phyloP scores from a whole-genome alignment of 1,139 yeast species.

The Blastobotrys persicus region DNA sequence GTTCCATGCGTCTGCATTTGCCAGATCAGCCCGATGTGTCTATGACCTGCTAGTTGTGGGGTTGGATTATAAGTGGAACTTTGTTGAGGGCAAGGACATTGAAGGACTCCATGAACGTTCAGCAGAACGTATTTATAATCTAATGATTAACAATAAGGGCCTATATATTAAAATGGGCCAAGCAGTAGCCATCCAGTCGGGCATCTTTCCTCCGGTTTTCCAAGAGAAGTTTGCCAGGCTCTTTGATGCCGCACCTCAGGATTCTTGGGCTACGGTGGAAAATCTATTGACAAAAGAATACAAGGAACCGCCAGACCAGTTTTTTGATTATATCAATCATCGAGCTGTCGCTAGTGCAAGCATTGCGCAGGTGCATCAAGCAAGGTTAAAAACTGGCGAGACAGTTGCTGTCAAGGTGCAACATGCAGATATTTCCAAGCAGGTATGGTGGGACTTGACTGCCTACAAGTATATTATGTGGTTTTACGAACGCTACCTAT shows the following conservation, averaged over 20 bases:
- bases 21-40: conserved; percentile 54
- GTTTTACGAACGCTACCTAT: conserved; percentile 52
- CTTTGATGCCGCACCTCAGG: conserved; percentile 71
- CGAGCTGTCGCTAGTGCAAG: conserved; percentile 68
- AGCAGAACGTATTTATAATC: conserved; percentile 52
- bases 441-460: conserved; percentile 55
- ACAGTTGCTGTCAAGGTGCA: conserved; percentile 69
- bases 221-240: conserved; percentile 54
- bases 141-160: conserved; percentile 62
- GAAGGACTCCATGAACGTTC: conserved; percentile 58
- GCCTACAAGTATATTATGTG: conserved; percentile 55
- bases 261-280: conserved; percentile 57
- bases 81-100: conserved; percentile 44
- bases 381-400: conserved; percentile 49
- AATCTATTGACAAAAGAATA: conserved; percentile 45
- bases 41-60: conserved; percentile 53
- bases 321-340: conserved; percentile 50
- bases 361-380: conserved; percentile 71
- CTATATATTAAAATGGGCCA: conserved; percentile 74
- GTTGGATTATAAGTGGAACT: conserved; percentile 54
- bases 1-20: conserved; percentile 48
- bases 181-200: conserved; percentile 69
- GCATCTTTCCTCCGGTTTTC: conserved; percentile 61
- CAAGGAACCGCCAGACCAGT: conserved; percentile 48
- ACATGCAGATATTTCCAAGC: conserved; percentile 58